Conservation (phyloP, 2,329 filamentous ascomycete genomes). For the Aureobasidium melanogenum region DNA sequence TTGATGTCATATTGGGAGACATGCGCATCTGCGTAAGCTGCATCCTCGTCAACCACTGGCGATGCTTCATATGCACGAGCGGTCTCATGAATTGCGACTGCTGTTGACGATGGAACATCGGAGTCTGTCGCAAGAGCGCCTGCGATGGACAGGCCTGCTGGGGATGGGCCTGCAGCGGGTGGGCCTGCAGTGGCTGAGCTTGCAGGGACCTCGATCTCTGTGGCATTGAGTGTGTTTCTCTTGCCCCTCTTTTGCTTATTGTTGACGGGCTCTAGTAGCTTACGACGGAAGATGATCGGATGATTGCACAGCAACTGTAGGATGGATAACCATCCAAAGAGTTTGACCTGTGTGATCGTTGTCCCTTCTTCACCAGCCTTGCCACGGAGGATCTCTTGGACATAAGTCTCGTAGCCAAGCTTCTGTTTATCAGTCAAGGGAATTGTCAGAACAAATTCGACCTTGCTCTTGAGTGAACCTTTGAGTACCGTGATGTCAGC, state of each 20-base stretch:
- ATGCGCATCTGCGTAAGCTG: conserved; percentile 25
- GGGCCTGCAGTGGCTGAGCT: background rate
- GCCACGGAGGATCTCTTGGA: conserved; percentile 31
- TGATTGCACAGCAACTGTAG: conserved; percentile 51
- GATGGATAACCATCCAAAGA: conserved; percentile 49
- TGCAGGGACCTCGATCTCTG: background rate
- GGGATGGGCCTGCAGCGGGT: background rate
- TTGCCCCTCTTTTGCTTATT: conserved; percentile 7
- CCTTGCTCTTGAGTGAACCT: conserved; percentile 62
- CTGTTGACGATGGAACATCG: background rate
- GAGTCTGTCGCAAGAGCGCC: background rate
- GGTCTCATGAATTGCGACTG: background rate
- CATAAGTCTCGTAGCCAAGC: conserved; percentile 50
- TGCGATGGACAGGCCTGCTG: too few relatives aligned
- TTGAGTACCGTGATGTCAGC: conserved; percentile 60
- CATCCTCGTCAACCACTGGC: conserved; percentile 8
- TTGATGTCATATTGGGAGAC: conserved; percentile 32
- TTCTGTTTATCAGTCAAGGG: conserved; percentile 59
- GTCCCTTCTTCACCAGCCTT: conserved; percentile 20
- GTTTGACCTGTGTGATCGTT: conserved; percentile 29
- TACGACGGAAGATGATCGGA: conserved; percentile 43
- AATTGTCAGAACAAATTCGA: conserved; percentile 72
- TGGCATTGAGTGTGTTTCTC: conserved; percentile 7
- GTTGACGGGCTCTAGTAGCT: conserved; percentile 31
- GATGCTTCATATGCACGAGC: background rate